phyloP scores from a whole-genome alignment of 257 asterid genomes.

The Osmanthus fragrans region DNA sequence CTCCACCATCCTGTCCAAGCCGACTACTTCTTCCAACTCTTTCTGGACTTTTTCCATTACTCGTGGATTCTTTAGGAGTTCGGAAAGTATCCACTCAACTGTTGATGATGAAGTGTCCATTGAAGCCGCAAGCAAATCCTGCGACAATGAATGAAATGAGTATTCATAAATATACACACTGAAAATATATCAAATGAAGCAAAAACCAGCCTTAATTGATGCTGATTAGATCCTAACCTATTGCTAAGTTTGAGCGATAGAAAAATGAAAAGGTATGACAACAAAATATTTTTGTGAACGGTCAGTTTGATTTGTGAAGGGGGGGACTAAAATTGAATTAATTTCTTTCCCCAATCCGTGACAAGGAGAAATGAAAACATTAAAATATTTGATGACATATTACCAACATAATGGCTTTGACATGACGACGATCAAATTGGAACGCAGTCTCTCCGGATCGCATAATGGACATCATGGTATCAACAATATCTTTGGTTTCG shows the following conservation, averaged over 20 bases:
- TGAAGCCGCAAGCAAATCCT: slow-evolving; percentile 58
- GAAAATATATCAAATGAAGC: background rate
- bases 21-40: slow-evolving; percentile 47
- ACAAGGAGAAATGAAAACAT: background rate
- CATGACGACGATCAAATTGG: slow-evolving; percentile 48
- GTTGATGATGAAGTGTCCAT: slow-evolving; percentile 52
- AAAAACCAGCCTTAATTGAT: no score
- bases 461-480: slow-evolving; percentile 48
- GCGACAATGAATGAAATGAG: background rate
- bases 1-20: slow-evolving; percentile 48
- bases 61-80: slow-evolving; percentile 42
- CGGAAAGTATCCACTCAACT: slow-evolving; percentile 52
- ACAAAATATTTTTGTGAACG: no score
- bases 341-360: no score
- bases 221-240: no score
- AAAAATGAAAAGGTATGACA: no score
- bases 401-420: slow-evolving; percentile 59
- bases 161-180: background rate
- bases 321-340: no score
- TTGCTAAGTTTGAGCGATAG: no score
- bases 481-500: slow-evolving; percentile 40
- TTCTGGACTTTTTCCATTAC: slow-evolving; percentile 42
- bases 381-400: no score
- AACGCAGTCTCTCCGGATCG: slow-evolving; percentile 32
- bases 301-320: no score